Base-by-base conservation (phyloP, 768 basidiomycete genomes). In the Vishniacozyma victoriae region DNA sequence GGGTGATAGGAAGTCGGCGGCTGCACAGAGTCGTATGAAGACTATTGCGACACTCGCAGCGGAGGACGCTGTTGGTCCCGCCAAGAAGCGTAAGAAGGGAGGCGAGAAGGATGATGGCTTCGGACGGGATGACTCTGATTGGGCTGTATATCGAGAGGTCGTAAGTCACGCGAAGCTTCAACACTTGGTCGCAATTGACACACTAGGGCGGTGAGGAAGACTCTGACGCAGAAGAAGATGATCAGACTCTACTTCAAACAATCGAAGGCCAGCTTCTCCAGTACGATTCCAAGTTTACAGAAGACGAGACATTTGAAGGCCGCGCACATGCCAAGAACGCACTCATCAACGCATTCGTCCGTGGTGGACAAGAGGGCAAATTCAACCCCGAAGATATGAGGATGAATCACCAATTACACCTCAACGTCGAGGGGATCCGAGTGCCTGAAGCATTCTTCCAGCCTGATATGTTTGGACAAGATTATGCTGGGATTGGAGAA, bases 111-210 rank as follows among this genome's bases (percentile, higher is more conserved):
- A 96, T 76, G 92, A 97, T 59, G 83, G 77, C 74, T 99, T 97
- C 64, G 91, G 93, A 3, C 84, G 83, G 15, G 84, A 93, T 57
- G 92, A 97, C 64, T 90, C 86, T 5, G 93, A 97, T 66, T 97
- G 93, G 92, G 84, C 85, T 0, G 90, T 97, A 50, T 97, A 97
- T 67, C 87, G 93, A 56, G 91, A 96, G 73, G 91, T 99, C 50
- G 92, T 92, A 67, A 55, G 80, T 70, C 5, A 11, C 4, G 13
- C 11, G n/a, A 37, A 15, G 15, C n/a, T n/a, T n/a, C n/a, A n/a
- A n/a, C n/a, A n/a, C n/a, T n/a, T n/a, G n/a, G n/a, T n/a, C n/a
- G n/a, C n/a, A n/a, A n/a, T 9, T 33, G 29, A 33, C 29, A 33
- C 9, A n/a, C 29, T 9, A n/a, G n/a, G 70, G 71, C 16, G 72